phyloP scores from a whole-genome alignment of 2,329 filamentous ascomycete genomes.

The Fusarium tjaetaba region DNA sequence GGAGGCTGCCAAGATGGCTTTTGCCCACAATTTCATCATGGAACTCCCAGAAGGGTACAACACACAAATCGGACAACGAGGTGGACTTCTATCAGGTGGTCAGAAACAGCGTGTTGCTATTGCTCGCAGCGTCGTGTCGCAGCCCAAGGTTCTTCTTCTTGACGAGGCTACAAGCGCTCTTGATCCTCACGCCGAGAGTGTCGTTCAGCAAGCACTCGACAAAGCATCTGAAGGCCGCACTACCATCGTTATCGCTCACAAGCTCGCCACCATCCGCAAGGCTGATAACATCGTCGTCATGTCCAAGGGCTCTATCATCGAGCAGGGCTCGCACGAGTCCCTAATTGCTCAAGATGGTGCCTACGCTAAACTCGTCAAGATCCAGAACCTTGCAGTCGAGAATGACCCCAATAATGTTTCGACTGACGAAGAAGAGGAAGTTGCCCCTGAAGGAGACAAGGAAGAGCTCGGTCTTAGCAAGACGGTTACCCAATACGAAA shows the following conservation, averaged over 20 bases:
- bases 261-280: conserved; percentile 54
- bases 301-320: conserved; percentile 40
- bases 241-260: conserved; percentile 71
- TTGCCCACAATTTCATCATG: conserved; percentile 61
- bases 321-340: conserved; percentile 55
- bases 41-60: conserved; percentile 59
- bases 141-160: conserved; percentile 69
- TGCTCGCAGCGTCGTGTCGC: conserved; percentile 69
- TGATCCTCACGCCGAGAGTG: conserved; percentile 53
- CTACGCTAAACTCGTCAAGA: conserved; percentile 62
- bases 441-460: conserved; percentile 22
- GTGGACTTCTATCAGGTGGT: conserved; percentile 72
- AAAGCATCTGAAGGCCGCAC: conserved; percentile 65
- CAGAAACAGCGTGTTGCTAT: conserved; percentile 74
- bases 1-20: conserved; percentile 59
- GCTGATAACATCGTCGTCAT: conserved; percentile 48
- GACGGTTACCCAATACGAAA: conserved; percentile 47
- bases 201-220: conserved; percentile 65
- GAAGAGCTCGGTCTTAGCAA: conserved; percentile 38
- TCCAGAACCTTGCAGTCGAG: conserved; percentile 50
- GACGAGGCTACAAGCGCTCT: conserved; percentile 73
- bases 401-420: conserved; percentile 32
- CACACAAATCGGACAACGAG: conserved; percentile 70
- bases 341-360: conserved; percentile 60
- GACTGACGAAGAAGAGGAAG: conserved; percentile 42